Percentiles rank a stretch among this genome's conserved stretches.
phyloP scores from a whole-genome alignment of 2,329 filamentous ascomycete genomes.

The Sporothrix sp. region DNA sequence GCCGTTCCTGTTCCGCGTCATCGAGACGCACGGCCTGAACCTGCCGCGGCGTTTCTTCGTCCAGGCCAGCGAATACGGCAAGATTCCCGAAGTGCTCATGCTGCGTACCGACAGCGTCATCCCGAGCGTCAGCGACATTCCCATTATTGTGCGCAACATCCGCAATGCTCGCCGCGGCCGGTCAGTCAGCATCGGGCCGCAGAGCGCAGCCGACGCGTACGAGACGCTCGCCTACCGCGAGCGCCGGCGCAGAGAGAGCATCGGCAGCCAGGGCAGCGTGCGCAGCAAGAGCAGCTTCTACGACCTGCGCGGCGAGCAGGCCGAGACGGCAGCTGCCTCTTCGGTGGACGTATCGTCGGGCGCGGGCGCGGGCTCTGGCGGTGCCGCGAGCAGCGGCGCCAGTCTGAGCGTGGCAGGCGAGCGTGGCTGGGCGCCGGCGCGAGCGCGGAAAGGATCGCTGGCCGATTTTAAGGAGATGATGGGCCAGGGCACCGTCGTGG shows the following conservation, averaged over 20 bases:
- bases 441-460: slow-evolving; percentile 37
- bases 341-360: neutral
- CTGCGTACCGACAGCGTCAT: slow-evolving; percentile 74
- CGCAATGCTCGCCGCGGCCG: slow-evolving; percentile 58
- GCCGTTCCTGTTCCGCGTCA: slow-evolving; percentile 76
- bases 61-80: slow-evolving; percentile 80
- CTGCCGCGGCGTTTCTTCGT: slow-evolving; percentile 87
- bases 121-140: slow-evolving; percentile 79
- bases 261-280: slow-evolving; percentile 40
- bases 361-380: neutral
- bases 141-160: slow-evolving; percentile 70
- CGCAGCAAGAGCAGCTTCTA: slow-evolving; percentile 34
- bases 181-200: slow-evolving; percentile 82
- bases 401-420: slow-evolving; percentile 20
- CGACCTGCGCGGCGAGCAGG: slow-evolving; percentile 30
- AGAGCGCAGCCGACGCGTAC: slow-evolving; percentile 93
- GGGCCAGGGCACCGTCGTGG: slow-evolving; percentile 51
- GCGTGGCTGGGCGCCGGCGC: slow-evolving; percentile 25
- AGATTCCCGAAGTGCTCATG: slow-evolving; percentile 61
- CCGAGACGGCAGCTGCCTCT: slow-evolving; percentile 16
- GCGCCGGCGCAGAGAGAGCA: slow-evolving; percentile 44
- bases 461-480: slow-evolving; percentile 64
- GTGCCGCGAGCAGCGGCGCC: neutral
- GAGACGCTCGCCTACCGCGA: slow-evolving; percentile 90
- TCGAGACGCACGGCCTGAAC: slow-evolving; percentile 69